Conservation (phyloP, 768 basidiomycete genomes). For the Pisolithus albus region DNA sequence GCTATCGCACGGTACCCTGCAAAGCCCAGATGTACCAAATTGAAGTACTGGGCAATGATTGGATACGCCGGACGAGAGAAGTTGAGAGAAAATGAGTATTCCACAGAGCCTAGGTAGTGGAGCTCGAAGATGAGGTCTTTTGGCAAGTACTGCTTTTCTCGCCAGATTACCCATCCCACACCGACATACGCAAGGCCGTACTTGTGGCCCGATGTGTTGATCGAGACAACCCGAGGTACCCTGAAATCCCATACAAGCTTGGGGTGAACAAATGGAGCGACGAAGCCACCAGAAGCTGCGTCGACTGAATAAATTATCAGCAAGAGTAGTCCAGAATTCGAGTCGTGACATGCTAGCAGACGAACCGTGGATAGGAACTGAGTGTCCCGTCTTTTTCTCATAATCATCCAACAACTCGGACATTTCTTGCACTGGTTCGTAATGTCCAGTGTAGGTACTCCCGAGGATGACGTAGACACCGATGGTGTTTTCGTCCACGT, state of each 20-base stretch:
- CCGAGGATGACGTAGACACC: slow-evolving; percentile 58
- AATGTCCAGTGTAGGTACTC: slow-evolving; percentile 53
- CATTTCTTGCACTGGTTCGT: slow-evolving; percentile 84
- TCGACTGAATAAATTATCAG: slow-evolving; percentile 32
- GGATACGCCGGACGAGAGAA: slow-evolving; percentile 57
- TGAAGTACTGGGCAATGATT: slow-evolving; percentile 58
- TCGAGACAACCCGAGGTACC: slow-evolving; percentile 52
- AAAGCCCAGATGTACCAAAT: slow-evolving; percentile 55
- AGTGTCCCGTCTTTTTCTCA: slow-evolving; percentile 37
- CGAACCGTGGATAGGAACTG: slow-evolving; percentile 37
- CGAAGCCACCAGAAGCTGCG: slow-evolving; percentile 55
- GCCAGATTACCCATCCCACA: slow-evolving; percentile 61
- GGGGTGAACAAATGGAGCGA: slow-evolving; percentile 57
- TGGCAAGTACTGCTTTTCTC: slow-evolving; percentile 54
- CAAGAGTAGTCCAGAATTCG: not conserved
- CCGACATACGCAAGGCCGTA: slow-evolving; percentile 52
- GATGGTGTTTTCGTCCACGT: slow-evolving; percentile 66
- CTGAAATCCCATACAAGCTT: slow-evolving; percentile 54
- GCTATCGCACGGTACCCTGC: slow-evolving; percentile 45
- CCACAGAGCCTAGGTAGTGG: slow-evolving; percentile 46
- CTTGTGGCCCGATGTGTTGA: slow-evolving; percentile 56
- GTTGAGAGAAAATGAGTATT: slow-evolving; percentile 71
- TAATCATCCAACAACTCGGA: slow-evolving; percentile 60
- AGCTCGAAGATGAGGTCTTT: slow-evolving; percentile 66
- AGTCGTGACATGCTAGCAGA: slow-evolving; percentile 24